Conservation (phyloP, 257 asterid species). For the Solanum dulcamara region DNA sequence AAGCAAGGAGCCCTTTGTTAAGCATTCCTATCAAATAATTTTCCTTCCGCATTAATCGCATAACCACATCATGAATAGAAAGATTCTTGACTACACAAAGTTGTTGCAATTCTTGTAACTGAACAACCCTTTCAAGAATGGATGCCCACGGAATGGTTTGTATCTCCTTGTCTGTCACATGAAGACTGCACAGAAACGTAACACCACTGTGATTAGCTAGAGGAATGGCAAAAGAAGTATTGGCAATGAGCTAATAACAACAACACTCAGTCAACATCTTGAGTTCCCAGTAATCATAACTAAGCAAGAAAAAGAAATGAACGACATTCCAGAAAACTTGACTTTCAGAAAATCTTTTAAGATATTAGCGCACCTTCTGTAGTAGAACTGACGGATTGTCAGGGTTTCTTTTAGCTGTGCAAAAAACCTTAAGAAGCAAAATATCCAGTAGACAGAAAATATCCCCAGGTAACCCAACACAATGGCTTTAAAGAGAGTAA, state of each 20-base stretch:
- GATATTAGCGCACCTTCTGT: slow-evolving; percentile 43
- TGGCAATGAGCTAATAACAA: background rate
- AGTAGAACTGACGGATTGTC: slow-evolving; percentile 69
- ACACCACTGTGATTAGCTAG: background rate
- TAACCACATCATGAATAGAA: slow-evolving; percentile 72
- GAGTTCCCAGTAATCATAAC: background rate
- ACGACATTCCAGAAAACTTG: background rate
- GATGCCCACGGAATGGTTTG: slow-evolving; percentile 92
- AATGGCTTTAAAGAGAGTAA: slow-evolving; percentile 65
- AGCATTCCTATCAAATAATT: slow-evolving; percentile 98
- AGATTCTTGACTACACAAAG: slow-evolving; percentile 82
- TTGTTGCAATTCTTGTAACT: slow-evolving; percentile 52
- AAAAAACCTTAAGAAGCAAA: slow-evolving; percentile 77
- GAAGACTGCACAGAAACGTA: slow-evolving; percentile 50
- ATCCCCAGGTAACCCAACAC: slow-evolving; percentile 81
- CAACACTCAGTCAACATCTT: background rate
- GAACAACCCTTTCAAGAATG: slow-evolving; percentile 75
- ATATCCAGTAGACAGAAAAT: slow-evolving; percentile 68
- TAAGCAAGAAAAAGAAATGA: slow-evolving; percentile 1
- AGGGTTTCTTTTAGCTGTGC: slow-evolving; percentile 84
- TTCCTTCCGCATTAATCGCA: slow-evolving; percentile 96
- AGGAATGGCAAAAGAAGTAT: background rate
- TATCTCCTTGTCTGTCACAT: slow-evolving; percentile 75
- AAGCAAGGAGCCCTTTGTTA: slow-evolving; percentile 89
- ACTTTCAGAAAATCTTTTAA: background rate